Conservation (phyloP, 2,329 filamentous ascomycete genomes). For the Fusarium stilboides region DNA sequence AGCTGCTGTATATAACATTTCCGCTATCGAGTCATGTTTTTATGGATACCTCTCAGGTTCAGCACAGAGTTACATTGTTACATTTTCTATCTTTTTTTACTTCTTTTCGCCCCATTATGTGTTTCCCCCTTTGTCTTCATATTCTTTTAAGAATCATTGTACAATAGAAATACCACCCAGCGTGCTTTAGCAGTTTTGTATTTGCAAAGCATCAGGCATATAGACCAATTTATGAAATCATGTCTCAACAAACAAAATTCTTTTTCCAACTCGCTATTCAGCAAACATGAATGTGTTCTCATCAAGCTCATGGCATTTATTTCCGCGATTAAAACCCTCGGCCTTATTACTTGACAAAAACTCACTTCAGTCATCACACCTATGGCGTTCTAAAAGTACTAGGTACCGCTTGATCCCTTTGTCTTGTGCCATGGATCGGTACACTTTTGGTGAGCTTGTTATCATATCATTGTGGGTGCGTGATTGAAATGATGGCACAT, state of each 20-base stretch:
- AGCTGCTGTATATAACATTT: constrained; percentile 12
- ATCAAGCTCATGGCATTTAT: background rate
- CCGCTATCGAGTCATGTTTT: constrained; percentile 14
- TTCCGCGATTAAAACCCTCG: too few species aligned
- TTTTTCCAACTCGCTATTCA: background rate
- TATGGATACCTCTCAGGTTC: constrained; percentile 2
- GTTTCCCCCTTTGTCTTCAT: background rate
- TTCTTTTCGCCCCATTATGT: background rate
- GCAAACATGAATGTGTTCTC: background rate
- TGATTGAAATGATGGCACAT: too few species aligned
- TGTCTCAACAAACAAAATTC: background rate
- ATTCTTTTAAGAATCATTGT: constrained; percentile 26
- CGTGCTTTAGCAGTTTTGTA: constrained; percentile 29
- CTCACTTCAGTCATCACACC: too few species aligned
- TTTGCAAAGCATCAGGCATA: constrained; percentile 23
- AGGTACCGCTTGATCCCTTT: background rate
- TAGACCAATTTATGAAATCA: constrained; percentile 38
- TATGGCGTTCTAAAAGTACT: background rate
- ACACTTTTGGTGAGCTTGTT: background rate
- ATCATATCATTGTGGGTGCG: background rate
- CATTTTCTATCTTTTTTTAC: background rate
- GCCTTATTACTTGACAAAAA: background rate
- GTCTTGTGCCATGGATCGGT: background rate
- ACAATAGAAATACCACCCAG: constrained; percentile 44
- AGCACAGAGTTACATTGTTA: constrained; percentile 1